These are phyloP conservation scores for Termitomyces sp. DNA, from an alignment of 768 basidiomycete species.

Conservation along the genomic window DNA sequence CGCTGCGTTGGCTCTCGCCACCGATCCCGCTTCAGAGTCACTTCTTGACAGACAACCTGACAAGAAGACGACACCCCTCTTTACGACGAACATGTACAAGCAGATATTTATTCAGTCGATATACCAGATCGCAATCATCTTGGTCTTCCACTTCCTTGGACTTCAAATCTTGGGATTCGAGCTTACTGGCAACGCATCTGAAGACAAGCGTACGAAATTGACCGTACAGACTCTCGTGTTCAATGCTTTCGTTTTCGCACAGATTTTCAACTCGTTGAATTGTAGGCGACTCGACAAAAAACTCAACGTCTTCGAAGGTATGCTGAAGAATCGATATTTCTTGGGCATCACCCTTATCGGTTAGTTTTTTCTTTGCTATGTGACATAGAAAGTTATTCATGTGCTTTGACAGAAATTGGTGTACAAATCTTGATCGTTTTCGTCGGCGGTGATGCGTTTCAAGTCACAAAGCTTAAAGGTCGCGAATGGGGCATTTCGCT, in stretches of 20 bases:
- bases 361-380: constrained; percentile 34
- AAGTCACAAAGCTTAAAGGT: constrained; percentile 72
- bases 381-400: background rate
- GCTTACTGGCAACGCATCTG: constrained; percentile 21
- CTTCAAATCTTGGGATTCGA: constrained; percentile 59
- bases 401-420: constrained; percentile 59
- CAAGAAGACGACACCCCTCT: constrained; percentile 81
- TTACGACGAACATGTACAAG: constrained; percentile 94
- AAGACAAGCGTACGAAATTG: constrained; percentile 30
- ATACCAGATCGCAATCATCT: constrained; percentile 79
- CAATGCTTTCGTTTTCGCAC: constrained; percentile 97
- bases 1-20: constrained; percentile 94
- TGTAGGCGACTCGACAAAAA: constrained; percentile 81
- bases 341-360: constrained; percentile 80
- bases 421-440: constrained; percentile 88
- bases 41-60: constrained; percentile 90
- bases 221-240: constrained; percentile 86
- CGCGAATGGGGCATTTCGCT: constrained; percentile 93
- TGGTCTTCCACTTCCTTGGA: constrained; percentile 89
- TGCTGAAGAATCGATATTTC: constrained; percentile 79
- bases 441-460: constrained; percentile 88
- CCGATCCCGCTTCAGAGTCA: constrained; percentile 82
- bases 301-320: constrained; percentile 86
- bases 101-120: constrained; percentile 87
- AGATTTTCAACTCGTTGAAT: constrained; percentile 95